These are phyloP conservation scores for Dactylellina drechsleri DNA, from an alignment of 2,329 filamentous ascomycete genomes.

Conservation along the genomic window DNA sequence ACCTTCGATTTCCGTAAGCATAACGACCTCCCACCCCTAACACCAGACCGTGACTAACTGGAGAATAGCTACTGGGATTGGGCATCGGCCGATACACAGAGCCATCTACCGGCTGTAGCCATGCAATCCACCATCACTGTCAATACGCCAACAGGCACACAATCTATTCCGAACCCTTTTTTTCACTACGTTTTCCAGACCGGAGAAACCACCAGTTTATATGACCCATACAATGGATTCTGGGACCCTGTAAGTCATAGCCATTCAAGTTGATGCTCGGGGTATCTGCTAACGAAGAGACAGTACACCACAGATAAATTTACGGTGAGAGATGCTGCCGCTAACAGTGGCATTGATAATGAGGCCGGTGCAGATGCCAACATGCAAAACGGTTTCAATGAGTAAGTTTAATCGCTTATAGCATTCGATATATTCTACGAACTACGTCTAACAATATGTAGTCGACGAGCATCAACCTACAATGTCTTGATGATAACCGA, in stretches of 20 bases:
- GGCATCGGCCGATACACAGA: conserved; percentile 38
- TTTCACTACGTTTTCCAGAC: conserved; percentile 6
- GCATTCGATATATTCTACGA: conserved; percentile 6
- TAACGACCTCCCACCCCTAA: not conserved
- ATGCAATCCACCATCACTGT: conserved; percentile 40
- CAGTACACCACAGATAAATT: not conserved
- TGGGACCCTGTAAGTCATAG: not conserved
- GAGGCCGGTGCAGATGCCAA: conserved; percentile 16
- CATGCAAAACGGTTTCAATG: conserved; percentile 25
- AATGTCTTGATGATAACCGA: conserved; percentile 55
- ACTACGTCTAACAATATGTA: conserved; percentile 15
- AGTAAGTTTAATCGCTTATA: conserved; percentile 9
- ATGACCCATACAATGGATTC: not conserved
- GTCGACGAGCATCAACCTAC: conserved; percentile 55
- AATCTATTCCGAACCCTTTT: conserved; percentile 14
- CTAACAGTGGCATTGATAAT: conserved; percentile 25
- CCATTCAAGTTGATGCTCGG: not conserved
- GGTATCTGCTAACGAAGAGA: too few species aligned
- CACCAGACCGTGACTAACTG: not conserved
- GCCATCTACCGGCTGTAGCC: conserved; percentile 41
- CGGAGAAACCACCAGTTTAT: not conserved
- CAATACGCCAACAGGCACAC: conserved; percentile 22
- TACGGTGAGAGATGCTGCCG: not conserved
- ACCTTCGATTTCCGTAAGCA: conserved; percentile 55
- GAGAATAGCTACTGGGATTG: conserved; percentile 57